Base-by-base conservation (phyloP, 2,329 filamentous ascomycete genomes). In the Herpotrichia juniperi region DNA sequence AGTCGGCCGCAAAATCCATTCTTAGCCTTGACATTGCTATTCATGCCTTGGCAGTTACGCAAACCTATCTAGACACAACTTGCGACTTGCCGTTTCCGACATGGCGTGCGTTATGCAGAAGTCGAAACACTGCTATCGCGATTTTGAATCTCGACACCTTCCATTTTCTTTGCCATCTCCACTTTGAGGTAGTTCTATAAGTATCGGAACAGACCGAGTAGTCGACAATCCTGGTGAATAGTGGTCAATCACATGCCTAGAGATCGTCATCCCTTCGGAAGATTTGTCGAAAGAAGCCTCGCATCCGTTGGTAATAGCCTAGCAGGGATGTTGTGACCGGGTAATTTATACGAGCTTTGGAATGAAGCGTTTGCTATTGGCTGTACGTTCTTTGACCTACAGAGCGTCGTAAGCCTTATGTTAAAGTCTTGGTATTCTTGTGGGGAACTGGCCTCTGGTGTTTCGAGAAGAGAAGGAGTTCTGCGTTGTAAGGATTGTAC, bases 341-440 rank as follows among this genome's bases (percentile, higher is more conserved):
- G 46, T 49, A 49, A 49, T 30, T 9, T 42, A 42, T 37, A 25
- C 32, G 26, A 42, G 17, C 10, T 26, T 42, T 31, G 22, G 32
- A 30, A 17, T 42, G 17, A 25, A 14, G 28, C 16, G n/a, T 4
- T 5, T 3, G 26, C 21, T 5, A 42, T 49, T 49, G 46, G 35
- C 28, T 9, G n/a, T n/a, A n/a, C n/a, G n/a, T n/a, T n/a, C n/a
- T n/a, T n/a, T n/a, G n/a, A n/a, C n/a, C n/a, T 10, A 12, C 22
- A 11, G 19, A 24, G 19, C 46, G 46, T 49, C 46, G 46, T 49
- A 24, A 49, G 46, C 46, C 37, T 42, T 43, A 32, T 49, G 21
- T 24, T 9, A 28, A 43, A 21, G 9, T 43, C 40, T 25, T 43
- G 24, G 9, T 16, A 17, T 31, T 42, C 16, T 28, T 28, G 4